Evolutionary conservation across 768 basidiomycete species (phyloP).

Genomic region (Suillus plorans): DNA sequence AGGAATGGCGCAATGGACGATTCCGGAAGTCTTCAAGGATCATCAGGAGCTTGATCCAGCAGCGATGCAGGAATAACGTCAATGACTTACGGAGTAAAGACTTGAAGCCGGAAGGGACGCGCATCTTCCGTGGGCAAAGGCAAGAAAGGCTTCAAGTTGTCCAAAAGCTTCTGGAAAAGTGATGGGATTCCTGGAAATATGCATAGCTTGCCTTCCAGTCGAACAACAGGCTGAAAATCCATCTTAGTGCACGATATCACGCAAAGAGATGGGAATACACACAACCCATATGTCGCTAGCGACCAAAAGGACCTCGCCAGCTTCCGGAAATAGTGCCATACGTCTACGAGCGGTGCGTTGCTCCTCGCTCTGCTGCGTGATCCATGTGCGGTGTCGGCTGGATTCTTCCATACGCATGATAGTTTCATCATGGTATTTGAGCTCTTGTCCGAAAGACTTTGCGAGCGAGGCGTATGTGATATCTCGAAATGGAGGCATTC

Average conservation of each 20-base stretch:
- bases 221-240: conserved; percentile 69
- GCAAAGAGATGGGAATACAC: conserved; percentile 26
- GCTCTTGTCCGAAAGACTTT: conserved; percentile 72
- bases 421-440: conserved; percentile 77
- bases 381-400: conserved; percentile 54
- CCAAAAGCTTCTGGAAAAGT: conserved; percentile 80
- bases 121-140: conserved; percentile 74
- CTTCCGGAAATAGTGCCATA: conserved; percentile 88
- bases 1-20: conserved; percentile 88
- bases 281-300: conserved; percentile 85
- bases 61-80: too few relatives aligned
- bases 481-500: conserved; percentile 41
- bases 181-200: conserved; percentile 89
- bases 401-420: conserved; percentile 68
- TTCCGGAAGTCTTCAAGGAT: conserved; percentile 58
- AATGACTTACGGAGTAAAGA: conserved; percentile 71
- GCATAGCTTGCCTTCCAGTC: conserved; percentile 86
- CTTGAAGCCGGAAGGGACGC: conserved; percentile 76
- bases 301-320: conserved; percentile 79
- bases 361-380: conserved; percentile 64
- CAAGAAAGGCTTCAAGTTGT: conserved; percentile 70
- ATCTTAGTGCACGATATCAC: not conserved
- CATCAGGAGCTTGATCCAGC: not conserved
- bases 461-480: conserved; percentile 91
- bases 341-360: conserved; percentile 75